Evolutionary conservation across 2,329 filamentous ascomycete species (phyloP).

Genomic region (Fusarium sp.): DNA sequence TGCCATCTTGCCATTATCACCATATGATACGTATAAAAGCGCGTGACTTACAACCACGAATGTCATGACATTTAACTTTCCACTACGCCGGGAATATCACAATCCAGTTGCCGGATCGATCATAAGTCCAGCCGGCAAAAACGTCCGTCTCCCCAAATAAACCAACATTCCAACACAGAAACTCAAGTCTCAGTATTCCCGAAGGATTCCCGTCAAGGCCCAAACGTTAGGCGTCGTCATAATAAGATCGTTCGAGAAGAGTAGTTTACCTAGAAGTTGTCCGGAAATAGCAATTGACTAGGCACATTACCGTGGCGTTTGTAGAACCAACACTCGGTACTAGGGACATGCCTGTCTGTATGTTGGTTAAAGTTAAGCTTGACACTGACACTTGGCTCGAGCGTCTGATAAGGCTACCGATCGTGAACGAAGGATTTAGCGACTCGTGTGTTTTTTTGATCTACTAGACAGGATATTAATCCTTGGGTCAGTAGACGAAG

Average conservation of each 20-base stretch:
- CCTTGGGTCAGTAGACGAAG: background rate
- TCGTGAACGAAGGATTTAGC: constrained; percentile 3
- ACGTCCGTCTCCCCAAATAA: background rate
- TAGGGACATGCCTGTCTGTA: background rate
- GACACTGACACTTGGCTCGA: constrained; percentile 8
- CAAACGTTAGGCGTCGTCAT: background rate
- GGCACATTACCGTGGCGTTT: background rate
- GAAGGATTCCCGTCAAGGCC: background rate
- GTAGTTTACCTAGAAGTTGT: background rate
- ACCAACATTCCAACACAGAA: background rate
- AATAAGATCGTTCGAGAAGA: background rate
- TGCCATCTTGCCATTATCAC: background rate
- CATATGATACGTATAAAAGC: background rate
- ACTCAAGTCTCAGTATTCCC: background rate
- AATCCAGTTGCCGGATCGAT: background rate
- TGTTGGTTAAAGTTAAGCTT: background rate
- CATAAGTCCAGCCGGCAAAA: background rate
- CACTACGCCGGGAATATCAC: background rate
- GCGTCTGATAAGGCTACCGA: background rate
- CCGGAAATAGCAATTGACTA: background rate
- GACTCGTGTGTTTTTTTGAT: constrained; percentile 3
- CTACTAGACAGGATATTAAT: background rate
- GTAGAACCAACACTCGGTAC: background rate
- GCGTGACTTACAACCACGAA: background rate
- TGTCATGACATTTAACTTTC: background rate